Evolutionary conservation across 305 asterid genomes (phyloP).

Genomic region (Fraxinus paxiana): DNA sequence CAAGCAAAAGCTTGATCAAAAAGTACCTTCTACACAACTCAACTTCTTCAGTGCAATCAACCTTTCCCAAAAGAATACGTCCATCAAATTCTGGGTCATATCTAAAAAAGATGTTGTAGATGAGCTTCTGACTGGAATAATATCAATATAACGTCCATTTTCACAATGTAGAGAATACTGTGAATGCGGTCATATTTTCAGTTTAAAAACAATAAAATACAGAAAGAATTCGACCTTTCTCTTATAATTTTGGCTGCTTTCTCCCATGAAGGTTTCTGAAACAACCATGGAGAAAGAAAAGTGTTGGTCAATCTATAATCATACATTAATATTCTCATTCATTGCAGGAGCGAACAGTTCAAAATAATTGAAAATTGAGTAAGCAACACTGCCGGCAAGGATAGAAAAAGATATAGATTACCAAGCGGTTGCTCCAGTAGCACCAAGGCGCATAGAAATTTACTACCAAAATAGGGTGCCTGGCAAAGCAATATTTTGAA

Average conservation of each 20-base stretch:
- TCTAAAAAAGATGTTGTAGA: conserved; percentile 33
- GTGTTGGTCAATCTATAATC: conserved; percentile 14
- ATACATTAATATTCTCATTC: conserved; percentile 9
- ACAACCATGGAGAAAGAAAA: conserved; percentile 22
- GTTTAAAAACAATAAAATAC: conserved; percentile 12
- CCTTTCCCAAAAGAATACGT: conserved; percentile 87
- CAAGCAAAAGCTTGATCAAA: conserved; percentile 16
- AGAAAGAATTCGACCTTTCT: conserved; percentile 56
- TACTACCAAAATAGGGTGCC: conserved; percentile 76
- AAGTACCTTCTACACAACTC: conserved; percentile 82
- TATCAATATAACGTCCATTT: conserved; percentile 25
- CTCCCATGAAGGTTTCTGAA: conserved; percentile 99
- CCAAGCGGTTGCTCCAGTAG: conserved; percentile 93
- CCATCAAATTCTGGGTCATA: conserved; percentile 85
- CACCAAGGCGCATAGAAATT: conserved; percentile 99
- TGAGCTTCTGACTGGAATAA: conserved; percentile 25
- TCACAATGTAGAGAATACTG: conserved; percentile 21
- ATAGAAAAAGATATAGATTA: conserved; percentile 26
- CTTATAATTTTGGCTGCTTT: conserved; percentile 86
- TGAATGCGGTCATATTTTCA: neutral
- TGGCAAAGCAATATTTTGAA: conserved; percentile 35
- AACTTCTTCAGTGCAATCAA: conserved; percentile 85
- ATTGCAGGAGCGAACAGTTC: conserved; percentile 14
- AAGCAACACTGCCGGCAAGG: conserved; percentile 1
- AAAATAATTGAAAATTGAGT: conserved; percentile 13